phyloP scores from a whole-genome alignment of 495 filamentous ascomycete species.

The Cryomyces antarcticus region DNA sequence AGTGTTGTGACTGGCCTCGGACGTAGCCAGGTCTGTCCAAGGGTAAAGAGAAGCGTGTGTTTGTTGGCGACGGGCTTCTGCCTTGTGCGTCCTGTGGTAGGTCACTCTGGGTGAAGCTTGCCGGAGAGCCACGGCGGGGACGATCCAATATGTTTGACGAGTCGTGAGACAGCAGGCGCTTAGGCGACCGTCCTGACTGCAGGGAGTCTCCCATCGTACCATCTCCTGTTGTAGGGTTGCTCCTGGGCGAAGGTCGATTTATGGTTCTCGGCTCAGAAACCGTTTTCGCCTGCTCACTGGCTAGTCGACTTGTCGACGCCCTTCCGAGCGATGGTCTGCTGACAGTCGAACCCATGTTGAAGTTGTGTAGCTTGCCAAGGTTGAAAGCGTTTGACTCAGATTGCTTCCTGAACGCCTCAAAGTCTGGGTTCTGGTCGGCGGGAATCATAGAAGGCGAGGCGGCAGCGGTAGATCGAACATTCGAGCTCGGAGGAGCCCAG shows the following conservation, averaged over 20 bases:
- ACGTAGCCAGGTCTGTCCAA: conserved; percentile 9
- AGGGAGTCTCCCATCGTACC: not conserved
- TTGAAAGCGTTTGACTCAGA: conserved; percentile 41
- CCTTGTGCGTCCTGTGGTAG: conserved; percentile 1
- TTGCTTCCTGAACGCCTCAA: conserved; percentile 53
- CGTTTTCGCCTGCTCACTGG: not conserved
- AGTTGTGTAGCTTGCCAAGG: conserved; percentile 21
- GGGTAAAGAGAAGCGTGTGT: conserved; percentile 10
- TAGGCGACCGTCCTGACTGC: conserved; percentile 8
- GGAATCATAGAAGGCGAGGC: conserved; percentile 48
- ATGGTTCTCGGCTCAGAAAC: not conserved
- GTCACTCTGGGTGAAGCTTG: conserved; percentile 14
- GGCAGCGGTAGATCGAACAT: conserved; percentile 44
- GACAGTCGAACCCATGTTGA: conserved; percentile 5
- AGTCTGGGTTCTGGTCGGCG: conserved; percentile 52
- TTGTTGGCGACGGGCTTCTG: conserved; percentile 15
- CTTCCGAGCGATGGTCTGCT: not conserved
- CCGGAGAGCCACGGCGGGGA: conserved; percentile 20
- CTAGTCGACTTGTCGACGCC: not conserved
- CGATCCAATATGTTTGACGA: conserved; percentile 19
- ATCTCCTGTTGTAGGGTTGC: not conserved
- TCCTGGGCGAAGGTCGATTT: not conserved
- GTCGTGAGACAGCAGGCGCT: conserved; percentile 11
- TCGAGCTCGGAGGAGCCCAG: conserved; percentile 51
- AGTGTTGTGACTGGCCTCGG: conserved; percentile 1